A percentile compares a stretch with the other conserved stretches of the same genome.
phyloP scores from a whole-genome alignment of 352 stramenopile genomes.

The Phytopythium mirpurense region DNA sequence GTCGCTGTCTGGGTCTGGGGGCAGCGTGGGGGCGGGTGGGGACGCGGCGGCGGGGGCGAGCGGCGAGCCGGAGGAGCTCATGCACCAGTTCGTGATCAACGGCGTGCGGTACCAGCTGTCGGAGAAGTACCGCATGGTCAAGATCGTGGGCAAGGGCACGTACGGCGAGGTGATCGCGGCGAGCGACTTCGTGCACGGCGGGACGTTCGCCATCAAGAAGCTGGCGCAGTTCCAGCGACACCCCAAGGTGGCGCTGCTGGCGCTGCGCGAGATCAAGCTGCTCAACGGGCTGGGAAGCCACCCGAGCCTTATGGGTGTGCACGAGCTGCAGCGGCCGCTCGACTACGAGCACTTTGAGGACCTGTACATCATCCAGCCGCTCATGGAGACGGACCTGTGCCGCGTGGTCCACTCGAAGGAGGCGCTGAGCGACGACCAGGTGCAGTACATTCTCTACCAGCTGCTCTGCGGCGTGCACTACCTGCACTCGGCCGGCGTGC shows the following conservation, averaged over 20 bases:
- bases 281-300: slow-evolving; percentile 82
- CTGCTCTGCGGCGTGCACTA: slow-evolving; percentile 94
- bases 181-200: slow-evolving; percentile 79
- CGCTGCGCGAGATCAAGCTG: slow-evolving; percentile 84
- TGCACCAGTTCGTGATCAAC: slow-evolving; percentile 89
- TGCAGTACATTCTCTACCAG: slow-evolving; percentile 97
- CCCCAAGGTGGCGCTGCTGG: slow-evolving; percentile 78
- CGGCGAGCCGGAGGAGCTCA: slow-evolving; percentile 46
- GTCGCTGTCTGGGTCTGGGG: no score
- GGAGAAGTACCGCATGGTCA: slow-evolving; percentile 88
- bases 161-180: slow-evolving; percentile 89
- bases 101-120: slow-evolving; percentile 81
- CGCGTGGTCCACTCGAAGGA: slow-evolving; percentile 86
- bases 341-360: slow-evolving; percentile 93
- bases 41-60: slow-evolving; percentile 10
- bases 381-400: slow-evolving; percentile 97
- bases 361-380: slow-evolving; percentile 96
- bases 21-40: background rate
- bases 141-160: slow-evolving; percentile 86
- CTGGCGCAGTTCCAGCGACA: slow-evolving; percentile 80
- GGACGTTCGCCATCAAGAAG: slow-evolving; percentile 89
- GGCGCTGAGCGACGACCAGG: slow-evolving; percentile 91
- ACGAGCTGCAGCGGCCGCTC: slow-evolving; percentile 77
- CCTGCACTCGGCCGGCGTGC: slow-evolving; percentile 93
- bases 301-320: slow-evolving; percentile 74